A percentile compares a stretch with the other conserved stretches of the same genome.
Conservation (phyloP, 2,329 filamentous ascomycete genomes). For the Thermomyces lanuginosus region DNA sequence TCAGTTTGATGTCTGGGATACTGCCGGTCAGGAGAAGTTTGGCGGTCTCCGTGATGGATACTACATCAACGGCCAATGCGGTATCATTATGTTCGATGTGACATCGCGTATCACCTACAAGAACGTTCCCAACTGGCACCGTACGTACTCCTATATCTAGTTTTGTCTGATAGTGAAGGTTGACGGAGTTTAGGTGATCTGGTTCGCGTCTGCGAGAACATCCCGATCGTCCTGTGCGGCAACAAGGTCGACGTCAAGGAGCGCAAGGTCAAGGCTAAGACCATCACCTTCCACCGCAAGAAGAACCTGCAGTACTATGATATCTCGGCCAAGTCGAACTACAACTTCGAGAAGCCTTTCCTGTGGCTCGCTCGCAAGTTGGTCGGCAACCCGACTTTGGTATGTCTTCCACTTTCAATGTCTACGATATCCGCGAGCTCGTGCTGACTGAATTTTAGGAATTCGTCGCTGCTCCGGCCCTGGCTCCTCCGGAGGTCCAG, state of each 20-base stretch:
- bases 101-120: slow-evolving; percentile 99
- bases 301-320: slow-evolving; percentile 99
- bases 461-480: slow-evolving; percentile 87
- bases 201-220: slow-evolving; percentile 97
- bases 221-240: slow-evolving; percentile 91
- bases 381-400: slow-evolving; percentile 75
- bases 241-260: slow-evolving; percentile 99
- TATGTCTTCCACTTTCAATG: slow-evolving; percentile 31
- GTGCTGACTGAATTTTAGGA: slow-evolving; percentile 47
- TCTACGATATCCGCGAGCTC: slow-evolving; percentile 8
- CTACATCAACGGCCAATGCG: slow-evolving; percentile 99
- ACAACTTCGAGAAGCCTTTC: slow-evolving; percentile 99
- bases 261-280: slow-evolving; percentile 99
- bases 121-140: slow-evolving; percentile 99
- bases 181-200: slow-evolving; percentile 55
- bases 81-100: slow-evolving; percentile 99
- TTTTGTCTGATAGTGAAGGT: not conserved
- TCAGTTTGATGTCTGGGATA: slow-evolving; percentile 99
- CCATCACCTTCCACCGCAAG: slow-evolving; percentile 99
- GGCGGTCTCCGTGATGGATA: slow-evolving; percentile 98
- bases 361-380: slow-evolving; percentile 98
- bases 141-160: slow-evolving; percentile 46
- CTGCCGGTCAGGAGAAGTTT: slow-evolving; percentile 98
- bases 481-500: slow-evolving; percentile 81
- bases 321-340: slow-evolving; percentile 98